Base-by-base conservation (phyloP, 2,329 filamentous ascomycete species). In the Ophiosphaerella korrae region DNA sequence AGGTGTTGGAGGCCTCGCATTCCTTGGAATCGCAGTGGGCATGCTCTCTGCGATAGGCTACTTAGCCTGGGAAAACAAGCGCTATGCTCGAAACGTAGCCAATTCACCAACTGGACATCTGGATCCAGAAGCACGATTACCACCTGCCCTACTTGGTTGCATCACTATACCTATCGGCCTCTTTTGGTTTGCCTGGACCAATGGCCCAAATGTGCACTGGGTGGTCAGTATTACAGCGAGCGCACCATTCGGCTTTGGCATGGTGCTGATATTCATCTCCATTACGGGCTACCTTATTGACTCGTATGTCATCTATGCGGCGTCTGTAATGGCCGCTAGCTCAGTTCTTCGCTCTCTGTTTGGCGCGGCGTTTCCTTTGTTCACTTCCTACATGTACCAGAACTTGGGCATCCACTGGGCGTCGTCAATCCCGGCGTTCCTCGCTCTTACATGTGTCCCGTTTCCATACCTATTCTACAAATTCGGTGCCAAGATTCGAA, bases 201-300 rank as follows among this genome's bases (percentile, higher is more conserved):
- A 58, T 13, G 62, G 48, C 60, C 74, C 21, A 57, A 87, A 62
- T 3, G 11, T 88, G 9, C 80, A 81, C 42, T 85, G 80, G 77
- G 77, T 84, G 14, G 78, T 76, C 1, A 78, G 80, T 8, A 75
- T 82, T 52, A 53, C 81, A 1, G 82, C 80, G 0, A 81, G 78
- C 0, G 63, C 68, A 2, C 57, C 81, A 0, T 75, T 83, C 7
- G 81, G 80, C 0, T 58, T 74, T 18, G 74, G 73, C 57, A 75
- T 66, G 60, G 61, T 69, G 0, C 43, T 67, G 5, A 38, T 67
- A 5, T 70, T 63, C 52, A 56, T 68, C 21, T 78, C 78, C 5
- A 73, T 85, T 39, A 80, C 85, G 66, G 87, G 84, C 72, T 89
- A 89, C 71, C 79, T 89, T 11, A 83, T 89, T 53, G 88, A 89